Conservation (phyloP, 257 asterid species). For the Jaltomata sinuosa region DNA sequence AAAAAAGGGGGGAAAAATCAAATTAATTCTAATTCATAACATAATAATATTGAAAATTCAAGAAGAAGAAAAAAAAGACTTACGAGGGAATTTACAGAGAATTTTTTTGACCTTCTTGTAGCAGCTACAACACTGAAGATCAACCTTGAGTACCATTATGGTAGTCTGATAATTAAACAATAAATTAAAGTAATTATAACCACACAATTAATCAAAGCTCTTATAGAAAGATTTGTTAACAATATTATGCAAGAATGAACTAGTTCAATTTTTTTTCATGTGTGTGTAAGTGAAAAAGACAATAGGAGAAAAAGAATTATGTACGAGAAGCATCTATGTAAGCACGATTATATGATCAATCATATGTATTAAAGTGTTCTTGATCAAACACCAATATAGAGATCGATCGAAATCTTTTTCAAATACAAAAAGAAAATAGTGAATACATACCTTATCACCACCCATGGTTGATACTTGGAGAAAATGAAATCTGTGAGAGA, state of each 20-base stretch:
- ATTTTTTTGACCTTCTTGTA: constrained; percentile 71
- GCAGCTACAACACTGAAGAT: constrained; percentile 78
- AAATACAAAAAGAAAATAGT: not conserved
- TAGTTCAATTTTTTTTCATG: too few species aligned
- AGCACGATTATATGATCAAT: not conserved
- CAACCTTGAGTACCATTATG: constrained; percentile 54
- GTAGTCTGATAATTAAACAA: constrained; percentile 30
- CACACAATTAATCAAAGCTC: not conserved
- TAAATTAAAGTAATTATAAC: not conserved
- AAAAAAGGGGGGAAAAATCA: not conserved
- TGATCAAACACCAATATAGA: not conserved
- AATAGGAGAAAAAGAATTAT: not conserved
- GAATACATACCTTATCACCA: not conserved
- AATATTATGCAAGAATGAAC: not conserved
- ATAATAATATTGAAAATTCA: too few species aligned
- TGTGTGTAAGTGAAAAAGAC: not conserved
- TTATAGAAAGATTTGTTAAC: not conserved
- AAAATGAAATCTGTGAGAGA: not conserved
- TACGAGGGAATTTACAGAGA: constrained; percentile 76
- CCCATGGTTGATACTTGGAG: not conserved
- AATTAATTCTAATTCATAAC: not conserved
- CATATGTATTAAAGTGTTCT: not conserved
- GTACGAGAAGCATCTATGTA: not conserved
- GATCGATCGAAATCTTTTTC: not conserved
- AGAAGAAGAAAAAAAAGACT: constrained; percentile 5